Base-by-base conservation (phyloP, 495 filamentous ascomycete species). In the Poronia punctata region DNA sequence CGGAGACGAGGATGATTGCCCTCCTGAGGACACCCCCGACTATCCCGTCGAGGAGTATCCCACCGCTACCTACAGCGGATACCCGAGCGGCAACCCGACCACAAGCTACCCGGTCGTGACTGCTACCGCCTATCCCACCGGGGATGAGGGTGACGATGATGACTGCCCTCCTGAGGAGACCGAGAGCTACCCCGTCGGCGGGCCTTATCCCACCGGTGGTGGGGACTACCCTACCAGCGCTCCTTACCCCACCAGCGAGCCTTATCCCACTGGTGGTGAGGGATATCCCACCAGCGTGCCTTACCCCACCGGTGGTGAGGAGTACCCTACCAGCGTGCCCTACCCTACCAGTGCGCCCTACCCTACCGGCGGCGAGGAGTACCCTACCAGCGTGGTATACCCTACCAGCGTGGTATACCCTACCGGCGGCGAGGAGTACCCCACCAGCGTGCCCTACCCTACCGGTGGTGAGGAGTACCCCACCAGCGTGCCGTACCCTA, bases 51-150 rank as follows among this genome's bases (percentile, higher is more conserved):
- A 22, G 20, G 25, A 22, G 20, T 36, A 23, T 9, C 20, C 34
- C 29, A 30, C 17, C 12, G 29, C 32, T 15, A 43, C 30, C 18
- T 54, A 48, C 38, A 42, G 48, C 14, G 35, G 17, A 6, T 19
- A 43, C 24, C 39, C 33, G 1, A 21, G 38, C 5, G 40, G 31
- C 32, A 20, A 42, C 28, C 35, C 51, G 11, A 38, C 48, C 14
- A 4, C 26, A 0, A 40, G 44, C 22, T 51, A 45, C 18, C 44
- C 50, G 2, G 50, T 31, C 20, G 40, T 40, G 44, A 30, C 41
- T 23, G 24, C 49, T 8, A 38, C 29, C 16, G 33, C 41, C 11
- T 18, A 45, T n/a, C 18, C 30, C 11, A 43, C 32, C 27, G 40
- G 40, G 17, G 18, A 15, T 17, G 23, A 36, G 40, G 35, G 35